Evolutionary conservation across 2,329 filamentous ascomycete genomes (phyloP), one percentile per base, ranked within the genome.

Genomic region (Ophiostoma sp.): DNA sequence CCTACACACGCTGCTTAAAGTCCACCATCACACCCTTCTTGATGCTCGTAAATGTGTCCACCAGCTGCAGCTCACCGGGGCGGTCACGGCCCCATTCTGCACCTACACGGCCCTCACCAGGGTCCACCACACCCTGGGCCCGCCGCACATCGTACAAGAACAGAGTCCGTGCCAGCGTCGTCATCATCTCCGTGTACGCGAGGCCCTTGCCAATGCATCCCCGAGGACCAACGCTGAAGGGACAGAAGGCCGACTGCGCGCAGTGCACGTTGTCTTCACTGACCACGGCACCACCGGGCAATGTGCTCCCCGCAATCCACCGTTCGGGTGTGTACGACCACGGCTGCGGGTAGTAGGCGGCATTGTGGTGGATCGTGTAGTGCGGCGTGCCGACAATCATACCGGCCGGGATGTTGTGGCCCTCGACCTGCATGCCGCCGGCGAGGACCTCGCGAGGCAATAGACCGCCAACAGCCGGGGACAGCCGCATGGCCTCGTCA

Each of bases 151-250:
- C 90, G 75, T 90, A 92, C 76, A 88, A 74, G 76, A 84, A 92
- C 74, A 93, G 78, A 25, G 89, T 83, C 17, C 90, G 81, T 45
- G 90, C 90, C 72, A 93, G 80, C 1, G 89, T 87, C 5, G 88
- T 86, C 70, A 84, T 87, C 86, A 92, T 87, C 83, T 93, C 91
- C 61, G 88, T 85, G 77, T 92, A 91, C 1, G 90, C 90, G 61
- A 92, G 81, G 0, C 87, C 86, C 84, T 93, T 93, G 0, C 91
- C 92, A 72, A 93, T 92, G 78, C 92, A 94, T 1, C 90, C 90
- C 12, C 91, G 83, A 0, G 91, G 89, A 0, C 92, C 92, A 75
- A 93, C 84, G 63, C 87, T 90, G 77, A 94, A 94, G 1, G 93
- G 91, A 75, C 91, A 93, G 81, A 93, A 95, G 0, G 92, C 92